Evolutionary conservation across 2,329 filamentous ascomycete species (phyloP).

Genomic region (Ustulina deusta): DNA sequence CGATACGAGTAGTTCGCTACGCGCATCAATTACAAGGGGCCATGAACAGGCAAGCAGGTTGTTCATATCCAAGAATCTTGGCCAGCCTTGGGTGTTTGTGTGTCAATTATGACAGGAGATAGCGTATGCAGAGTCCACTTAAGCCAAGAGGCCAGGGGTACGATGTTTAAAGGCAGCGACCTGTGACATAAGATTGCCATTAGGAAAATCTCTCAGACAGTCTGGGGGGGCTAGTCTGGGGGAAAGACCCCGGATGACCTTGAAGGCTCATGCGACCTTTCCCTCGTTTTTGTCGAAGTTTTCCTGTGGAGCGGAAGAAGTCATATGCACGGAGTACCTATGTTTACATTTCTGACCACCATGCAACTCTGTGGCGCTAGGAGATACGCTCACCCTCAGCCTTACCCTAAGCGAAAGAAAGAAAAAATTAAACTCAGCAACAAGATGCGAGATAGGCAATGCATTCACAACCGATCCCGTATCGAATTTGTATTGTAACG

Average conservation of each 20-base stretch:
- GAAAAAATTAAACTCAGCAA: constrained; percentile 10
- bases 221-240: constrained; percentile 6
- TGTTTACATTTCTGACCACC: not conserved
- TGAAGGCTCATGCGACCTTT: constrained; percentile 5
- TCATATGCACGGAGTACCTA: not conserved
- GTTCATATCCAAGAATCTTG: constrained; percentile 30
- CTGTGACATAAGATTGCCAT: constrained; percentile 12
- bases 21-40: constrained; percentile 30
- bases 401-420: constrained; percentile 11
- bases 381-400: constrained; percentile 16
- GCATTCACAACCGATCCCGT: constrained; percentile 10
- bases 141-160: constrained; percentile 25
- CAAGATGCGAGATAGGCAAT: constrained; percentile 15
- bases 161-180: constrained; percentile 13
- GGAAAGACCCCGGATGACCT: not conserved
- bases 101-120: constrained; percentile 31
- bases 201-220: constrained; percentile 1
- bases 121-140: constrained; percentile 20
- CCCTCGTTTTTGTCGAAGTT: not conserved
- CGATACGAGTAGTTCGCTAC: constrained; percentile 19
- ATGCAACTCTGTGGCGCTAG: not conserved
- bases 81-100: constrained; percentile 34
- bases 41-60: constrained; percentile 11
- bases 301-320: not conserved
- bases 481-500: constrained; percentile 21